Percentiles rank a stretch among this genome's conserved stretches.
These are phyloP conservation scores for Fusarium verrucosum DNA, from an alignment of 2,329 filamentous ascomycete genomes.

Conservation along the genomic window DNA sequence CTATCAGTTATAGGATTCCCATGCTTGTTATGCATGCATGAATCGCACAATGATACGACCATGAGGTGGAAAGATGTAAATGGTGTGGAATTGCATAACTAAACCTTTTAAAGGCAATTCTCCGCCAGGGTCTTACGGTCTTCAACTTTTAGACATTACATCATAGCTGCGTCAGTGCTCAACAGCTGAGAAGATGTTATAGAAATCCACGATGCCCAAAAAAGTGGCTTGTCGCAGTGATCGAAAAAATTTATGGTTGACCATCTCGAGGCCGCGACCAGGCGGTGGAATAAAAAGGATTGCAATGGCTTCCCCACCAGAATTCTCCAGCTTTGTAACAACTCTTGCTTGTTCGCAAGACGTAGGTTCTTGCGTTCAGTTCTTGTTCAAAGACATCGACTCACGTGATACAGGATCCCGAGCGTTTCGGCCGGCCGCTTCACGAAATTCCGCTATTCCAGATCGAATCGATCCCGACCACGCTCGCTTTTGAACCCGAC, in stretches of 20 bases:
- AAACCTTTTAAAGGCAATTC: neutral
- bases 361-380: neutral
- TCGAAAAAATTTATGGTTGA: neutral
- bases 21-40: neutral
- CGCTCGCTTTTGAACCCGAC: neutral
- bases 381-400: neutral
- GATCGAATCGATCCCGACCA: neutral
- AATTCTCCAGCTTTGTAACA: neutral
- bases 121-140: neutral
- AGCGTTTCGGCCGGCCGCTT: slow-evolving; percentile 14
- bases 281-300: neutral
- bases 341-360: neutral
- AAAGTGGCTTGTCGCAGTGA: neutral
- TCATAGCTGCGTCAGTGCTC: slow-evolving; percentile 4
- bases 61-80: neutral
- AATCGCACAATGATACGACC: neutral
- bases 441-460: slow-evolving; percentile 11
- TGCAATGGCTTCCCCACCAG: neutral
- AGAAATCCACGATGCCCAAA: slow-evolving; percentile 5
- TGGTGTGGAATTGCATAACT: neutral
- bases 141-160: neutral
- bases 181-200: neutral
- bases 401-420: slow-evolving; percentile 15
- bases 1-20: no score
- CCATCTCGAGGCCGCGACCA: neutral